Base-by-base conservation (phyloP, 1,284 basidiomycete genomes). In the Trichosporon sp. region DNA sequence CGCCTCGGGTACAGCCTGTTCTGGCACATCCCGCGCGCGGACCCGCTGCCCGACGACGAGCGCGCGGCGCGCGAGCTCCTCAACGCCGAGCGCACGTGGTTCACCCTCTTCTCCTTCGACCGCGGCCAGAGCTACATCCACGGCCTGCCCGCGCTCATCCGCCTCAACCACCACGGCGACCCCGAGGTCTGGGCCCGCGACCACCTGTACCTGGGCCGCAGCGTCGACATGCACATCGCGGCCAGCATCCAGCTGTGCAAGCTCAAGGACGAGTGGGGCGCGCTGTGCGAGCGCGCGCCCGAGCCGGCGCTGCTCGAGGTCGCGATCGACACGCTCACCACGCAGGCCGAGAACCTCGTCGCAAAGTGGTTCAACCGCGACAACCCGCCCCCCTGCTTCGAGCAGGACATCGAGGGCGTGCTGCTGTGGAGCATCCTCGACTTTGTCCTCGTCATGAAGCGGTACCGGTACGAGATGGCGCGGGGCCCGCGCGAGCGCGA, bases 81-180 rank as follows among this genome's bases (percentile, higher is more conserved):
- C 74, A 76, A 80, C 56, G 70, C 72, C 2, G 77, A 80, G 65
- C 65, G 78, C 32, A 79, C 78, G 15, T 80, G 78, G 78, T 74
- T 71, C 65, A 78, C 77, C 62, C 47, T 79, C 21, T 76, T 76
- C 66, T 76, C 75, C 15, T 79, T 79, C 58, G 78, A 79, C 64
- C 62, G 78, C 65, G 74, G 77, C 2, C 69, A 76, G 23, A 70
- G 70, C 3, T 75, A 77, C 18, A 72, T 72, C 12, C 75, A 76
- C 42, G 76, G 76, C n/a, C 68, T 79, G 18, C 78, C 78, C 0
- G 68, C 70, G 0, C 68, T 72, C 1, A 78, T 78, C 34, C 70
- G 74, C 2, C 66, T 74, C 9, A 76, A 72, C 63, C 72, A 79
- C 15, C 67, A 76, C 23, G 69, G 68, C 29, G 75, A 79, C 76